Evolutionary conservation across 441 rosid genomes (phyloP).

Genomic region (Gossypium trilobum): DNA sequence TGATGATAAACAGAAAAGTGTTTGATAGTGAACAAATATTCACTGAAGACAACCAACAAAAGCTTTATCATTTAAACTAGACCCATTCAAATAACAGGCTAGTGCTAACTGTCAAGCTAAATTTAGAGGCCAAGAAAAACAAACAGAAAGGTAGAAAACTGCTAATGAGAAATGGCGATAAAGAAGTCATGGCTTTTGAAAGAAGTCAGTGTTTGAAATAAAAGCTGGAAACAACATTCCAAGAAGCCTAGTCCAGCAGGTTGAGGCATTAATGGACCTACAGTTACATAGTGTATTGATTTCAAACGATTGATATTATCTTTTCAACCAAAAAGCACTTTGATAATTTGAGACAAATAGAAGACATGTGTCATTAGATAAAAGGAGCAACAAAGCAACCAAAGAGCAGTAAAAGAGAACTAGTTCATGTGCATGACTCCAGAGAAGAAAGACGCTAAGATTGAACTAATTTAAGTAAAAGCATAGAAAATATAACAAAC

Average conservation of each 20-base stretch:
- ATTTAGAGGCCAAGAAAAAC: constrained; percentile 1
- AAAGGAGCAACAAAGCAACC: not conserved
- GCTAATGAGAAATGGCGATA: not conserved
- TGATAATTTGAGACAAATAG: not conserved
- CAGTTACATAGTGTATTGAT: not conserved
- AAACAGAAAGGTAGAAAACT: not conserved
- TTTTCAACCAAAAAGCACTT: not conserved
- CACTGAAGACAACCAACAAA: not conserved
- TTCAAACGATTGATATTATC: not conserved
- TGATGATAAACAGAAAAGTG: not conserved
- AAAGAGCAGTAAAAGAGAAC: not conserved
- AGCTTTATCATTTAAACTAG: not conserved
- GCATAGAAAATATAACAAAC: not conserved
- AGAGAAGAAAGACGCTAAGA: not conserved
- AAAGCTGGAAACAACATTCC: not conserved
- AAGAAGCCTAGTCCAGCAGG: not conserved
- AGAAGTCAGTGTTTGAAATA: not conserved
- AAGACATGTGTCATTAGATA: not conserved
- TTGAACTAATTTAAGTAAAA: not conserved
- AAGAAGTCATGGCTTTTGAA: not conserved
- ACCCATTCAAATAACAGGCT: not conserved
- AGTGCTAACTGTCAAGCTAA: not conserved
- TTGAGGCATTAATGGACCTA: not conserved
- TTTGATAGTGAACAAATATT: not conserved
- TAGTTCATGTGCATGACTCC: not conserved